Conservation (phyloP, 139 green algal genomes). For the Chlamydomonas schloesseri region DNA sequence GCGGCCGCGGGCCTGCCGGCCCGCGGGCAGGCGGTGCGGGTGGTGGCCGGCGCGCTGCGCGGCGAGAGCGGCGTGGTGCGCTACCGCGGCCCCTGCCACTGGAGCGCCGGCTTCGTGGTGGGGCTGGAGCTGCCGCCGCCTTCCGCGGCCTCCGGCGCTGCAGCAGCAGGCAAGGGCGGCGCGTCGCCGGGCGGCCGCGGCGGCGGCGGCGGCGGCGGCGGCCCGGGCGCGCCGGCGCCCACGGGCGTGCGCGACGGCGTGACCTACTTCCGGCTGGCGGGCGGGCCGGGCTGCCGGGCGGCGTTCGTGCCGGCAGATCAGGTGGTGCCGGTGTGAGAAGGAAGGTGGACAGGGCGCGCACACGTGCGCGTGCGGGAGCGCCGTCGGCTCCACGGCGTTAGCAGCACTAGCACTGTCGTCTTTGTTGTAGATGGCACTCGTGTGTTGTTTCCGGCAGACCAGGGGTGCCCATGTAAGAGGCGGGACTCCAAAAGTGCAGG, state of each 20-base stretch:
- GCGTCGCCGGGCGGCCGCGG: no score
- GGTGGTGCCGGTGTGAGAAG: not conserved
- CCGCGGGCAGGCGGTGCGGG: not conserved
- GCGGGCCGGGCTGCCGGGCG: not conserved
- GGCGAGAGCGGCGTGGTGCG: slow-evolving; percentile 7
- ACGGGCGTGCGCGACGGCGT: slow-evolving; percentile 8
- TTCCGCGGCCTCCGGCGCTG: not conserved
- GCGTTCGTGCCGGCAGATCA: slow-evolving; percentile 5
- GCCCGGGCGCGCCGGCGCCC: not conserved
- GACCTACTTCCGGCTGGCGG: slow-evolving; percentile 6
- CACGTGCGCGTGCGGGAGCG: no score
- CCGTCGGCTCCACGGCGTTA: no score
- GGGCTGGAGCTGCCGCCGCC: slow-evolving; percentile 15
- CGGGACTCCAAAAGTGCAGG: no score
- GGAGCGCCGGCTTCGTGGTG: not conserved
- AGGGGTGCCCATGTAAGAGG: no score
- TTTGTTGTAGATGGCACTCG: no score
- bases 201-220: not conserved
- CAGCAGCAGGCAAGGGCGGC: not conserved
- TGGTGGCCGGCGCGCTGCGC: not conserved
- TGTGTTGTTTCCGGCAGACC: no score
- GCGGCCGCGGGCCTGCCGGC: not conserved
- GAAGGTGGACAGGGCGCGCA: no score
- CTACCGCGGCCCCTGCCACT: slow-evolving; percentile 19
- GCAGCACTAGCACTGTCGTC: no score